A percentile compares a stretch with the other conserved stretches of the same genome.
These are phyloP conservation scores for Hygrocybe coccinea DNA, from an alignment of 768 basidiomycete genomes.

Conservation along the genomic window DNA sequence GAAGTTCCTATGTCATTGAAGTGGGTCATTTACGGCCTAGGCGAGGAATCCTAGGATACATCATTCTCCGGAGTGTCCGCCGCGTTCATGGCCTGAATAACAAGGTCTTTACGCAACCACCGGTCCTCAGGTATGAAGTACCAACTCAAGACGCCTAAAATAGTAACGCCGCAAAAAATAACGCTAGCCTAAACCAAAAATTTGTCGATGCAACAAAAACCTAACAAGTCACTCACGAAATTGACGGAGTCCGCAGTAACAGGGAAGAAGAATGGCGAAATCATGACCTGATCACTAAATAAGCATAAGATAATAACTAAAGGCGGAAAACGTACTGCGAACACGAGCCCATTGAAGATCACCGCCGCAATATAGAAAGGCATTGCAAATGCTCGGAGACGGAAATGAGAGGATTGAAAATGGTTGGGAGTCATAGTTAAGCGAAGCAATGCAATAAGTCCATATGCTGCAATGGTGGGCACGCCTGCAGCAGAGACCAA, in stretches of 20 bases:
- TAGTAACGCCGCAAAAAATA: constrained; percentile 73
- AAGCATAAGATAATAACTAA: background rate
- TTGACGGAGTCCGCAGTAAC: constrained; percentile 75
- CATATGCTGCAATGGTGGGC: constrained; percentile 86
- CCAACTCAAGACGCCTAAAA: constrained; percentile 75
- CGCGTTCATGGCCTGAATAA: constrained; percentile 45
- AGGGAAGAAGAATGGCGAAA: constrained; percentile 87
- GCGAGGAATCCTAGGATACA: background rate
- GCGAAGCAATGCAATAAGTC: constrained; percentile 70
- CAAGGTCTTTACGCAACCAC: constrained; percentile 69
- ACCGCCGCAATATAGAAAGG: constrained; percentile 65
- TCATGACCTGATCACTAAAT: constrained; percentile 52
- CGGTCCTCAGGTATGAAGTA: constrained; percentile 72
- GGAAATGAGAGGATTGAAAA: constrained; percentile 72
- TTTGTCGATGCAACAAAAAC: constrained; percentile 3
- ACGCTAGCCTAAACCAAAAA: constrained; percentile 51
- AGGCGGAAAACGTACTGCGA: constrained; percentile 49
- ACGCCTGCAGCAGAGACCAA: constrained; percentile 81
- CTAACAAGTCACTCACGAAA: constrained; percentile 53
- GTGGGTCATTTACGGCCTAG: background rate
- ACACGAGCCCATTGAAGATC: constrained; percentile 69
- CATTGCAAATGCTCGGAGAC: constrained; percentile 58
- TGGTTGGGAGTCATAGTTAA: constrained; percentile 71
- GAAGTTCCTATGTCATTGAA: background rate
- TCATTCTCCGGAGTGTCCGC: constrained; percentile 11